Evolutionary conservation across 2,329 filamentous ascomycete species (phyloP).

Genomic region (Fusarium sp.): DNA sequence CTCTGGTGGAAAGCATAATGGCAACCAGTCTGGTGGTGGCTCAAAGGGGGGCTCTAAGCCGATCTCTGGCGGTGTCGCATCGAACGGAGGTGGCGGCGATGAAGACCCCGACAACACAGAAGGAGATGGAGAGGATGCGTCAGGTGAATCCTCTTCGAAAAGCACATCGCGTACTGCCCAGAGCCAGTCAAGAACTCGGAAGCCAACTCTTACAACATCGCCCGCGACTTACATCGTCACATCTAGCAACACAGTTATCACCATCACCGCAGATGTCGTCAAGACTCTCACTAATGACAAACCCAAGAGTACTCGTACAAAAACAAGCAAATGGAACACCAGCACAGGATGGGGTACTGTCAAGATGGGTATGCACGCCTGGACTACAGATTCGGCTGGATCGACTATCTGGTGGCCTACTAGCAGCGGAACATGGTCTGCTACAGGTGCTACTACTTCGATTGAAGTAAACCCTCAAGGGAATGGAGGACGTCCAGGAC

Average conservation of each 20-base stretch:
- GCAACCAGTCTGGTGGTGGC: neutral
- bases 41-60: neutral
- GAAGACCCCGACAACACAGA: neutral
- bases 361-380: neutral
- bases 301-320: neutral
- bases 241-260: constrained; percentile 3
- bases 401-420: neutral
- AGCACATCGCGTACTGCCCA: neutral
- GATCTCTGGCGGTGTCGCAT: neutral
- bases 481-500: neutral
- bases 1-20: neutral
- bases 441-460: no score
- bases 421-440: no score
- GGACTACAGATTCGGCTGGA: neutral
- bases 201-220: neutral
- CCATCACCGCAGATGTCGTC: neutral
- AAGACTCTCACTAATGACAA: constrained; percentile 2
- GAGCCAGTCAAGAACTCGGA: neutral
- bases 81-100: neutral
- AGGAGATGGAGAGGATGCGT: neutral
- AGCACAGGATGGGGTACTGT: neutral
- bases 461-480: neutral
- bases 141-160: neutral
- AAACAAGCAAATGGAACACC: neutral
- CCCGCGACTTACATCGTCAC: constrained; percentile 9